Base-by-base conservation (phyloP, 768 basidiomycete species). In the Erythrobasidium yunnanense region DNA sequence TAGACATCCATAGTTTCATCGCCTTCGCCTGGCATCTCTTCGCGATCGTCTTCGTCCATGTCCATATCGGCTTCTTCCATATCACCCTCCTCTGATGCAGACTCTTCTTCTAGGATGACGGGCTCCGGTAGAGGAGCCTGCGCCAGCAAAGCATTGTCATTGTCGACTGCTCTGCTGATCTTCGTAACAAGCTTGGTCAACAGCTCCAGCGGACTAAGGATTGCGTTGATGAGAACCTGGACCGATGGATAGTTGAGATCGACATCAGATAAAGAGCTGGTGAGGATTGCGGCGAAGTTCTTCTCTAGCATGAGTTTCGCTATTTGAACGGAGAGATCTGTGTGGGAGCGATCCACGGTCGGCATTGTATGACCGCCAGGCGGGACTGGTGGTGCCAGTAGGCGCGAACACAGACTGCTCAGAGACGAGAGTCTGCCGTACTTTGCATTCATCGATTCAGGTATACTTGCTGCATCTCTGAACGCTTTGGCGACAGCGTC, bases 241-340 rank as follows among this genome's bases (percentile, higher is more conserved):
- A 95, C 83, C 71, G 90, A 85, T 1, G 95, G 95, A 77, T 90
- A 96, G 74, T 95, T 95, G 38, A 97, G 82, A 73, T 99, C 95
- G 45, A 93, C 84, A 57, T 99, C 95, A 3, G 87, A 85, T 18
- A 96, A 80, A 11, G 90, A 86, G 46, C 80, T 86, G 0, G 95
- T 96, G 34, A 99, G 78, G 0, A 86, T 85, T 2, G 87, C 82
- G 17, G 96, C 95, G 69, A 89, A 92, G 73, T 88, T 88, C 79
- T 96, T 96, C 80, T 99, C 95, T 55, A 99, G 78, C 95, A 99
- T 99, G 69, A 92, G 82, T 78, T 96, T 96, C 22, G 93, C 90
- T 56, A 97, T 82, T 68, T 95, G 92, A 6, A 91, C 86, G 2
- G 86, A 86, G 81, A 81, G 54, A 90, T 93, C 54, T 18, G 79